Base-by-base conservation (phyloP, 306 rosid species). In the Hippophae rhamnoides region DNA sequence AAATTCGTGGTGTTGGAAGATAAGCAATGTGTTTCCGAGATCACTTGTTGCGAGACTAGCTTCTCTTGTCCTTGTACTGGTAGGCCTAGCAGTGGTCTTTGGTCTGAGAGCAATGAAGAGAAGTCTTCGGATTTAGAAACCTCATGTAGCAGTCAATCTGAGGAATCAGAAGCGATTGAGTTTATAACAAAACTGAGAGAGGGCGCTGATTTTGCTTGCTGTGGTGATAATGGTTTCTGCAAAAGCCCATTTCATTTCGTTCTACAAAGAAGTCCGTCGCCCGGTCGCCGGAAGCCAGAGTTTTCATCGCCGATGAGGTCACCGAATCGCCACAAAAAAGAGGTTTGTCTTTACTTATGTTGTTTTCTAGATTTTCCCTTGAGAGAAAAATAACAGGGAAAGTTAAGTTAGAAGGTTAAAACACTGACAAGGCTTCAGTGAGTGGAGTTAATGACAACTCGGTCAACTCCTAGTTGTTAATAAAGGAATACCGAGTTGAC, bases 241-340 rank as follows among this genome's bases (percentile, higher is more conserved):
- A 74, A 79, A 58, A 85, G 87, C 64, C 95, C 98, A 60, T 87
- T 88, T 49, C 88, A 77, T 52, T 87, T 87, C 54, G 83, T 74
- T 27, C 89, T 85, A 12, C 76, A 75, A 14, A 42, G 54, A 2
- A 83, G 66, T 43, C 78, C 77, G 0, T 63, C 80, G 5, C 25
- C 83, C 7, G 81, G 84, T 49, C 56, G 47, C 72, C 79, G 72
- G 23, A 79, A 86, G 31, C 98, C 93, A 46, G 95, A 85, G 10
- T 81, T 85, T 44, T 1, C 79, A 0, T 83, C 96, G 6, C 87
- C 95, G 75, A 63, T 58, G 38, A 8, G 65, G 1, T 83, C 95
- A 8, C 86, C 98, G 25, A 47, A 18, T 57, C 85, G 68, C 78
- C 75, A 9, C 61, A 66, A 42, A 63, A 72, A 62, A 41, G 69